Conservation (phyloP, 768 basidiomycete genomes). For the Pleurotus sapidus region DNA sequence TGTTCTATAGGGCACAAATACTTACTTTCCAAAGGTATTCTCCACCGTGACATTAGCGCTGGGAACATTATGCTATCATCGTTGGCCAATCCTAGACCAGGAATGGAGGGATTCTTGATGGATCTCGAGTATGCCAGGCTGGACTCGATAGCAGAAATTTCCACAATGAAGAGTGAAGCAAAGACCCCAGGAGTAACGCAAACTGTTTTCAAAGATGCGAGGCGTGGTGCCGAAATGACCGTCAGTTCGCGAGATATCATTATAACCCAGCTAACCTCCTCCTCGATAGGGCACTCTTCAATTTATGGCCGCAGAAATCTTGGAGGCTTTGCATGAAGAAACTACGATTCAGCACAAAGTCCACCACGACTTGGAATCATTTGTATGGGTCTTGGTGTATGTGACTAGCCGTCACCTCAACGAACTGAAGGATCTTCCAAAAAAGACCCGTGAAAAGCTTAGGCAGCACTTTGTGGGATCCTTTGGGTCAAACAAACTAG, state of each 20-base stretch:
- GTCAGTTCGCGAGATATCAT: constrained; percentile 6
- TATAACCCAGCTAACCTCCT: background rate
- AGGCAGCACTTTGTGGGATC: too few relatives aligned
- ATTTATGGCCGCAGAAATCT: constrained; percentile 16
- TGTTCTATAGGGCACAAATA: constrained; percentile 15
- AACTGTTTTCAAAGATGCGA: constrained; percentile 11
- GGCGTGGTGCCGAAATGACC: background rate
- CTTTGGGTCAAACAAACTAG: too few relatives aligned
- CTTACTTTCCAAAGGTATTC: constrained; percentile 18
- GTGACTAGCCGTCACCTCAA: background rate
- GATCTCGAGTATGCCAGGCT: constrained; percentile 24
- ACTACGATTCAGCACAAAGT: background rate
- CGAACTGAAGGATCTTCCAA: too few relatives aligned
- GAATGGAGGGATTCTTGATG: constrained; percentile 23
- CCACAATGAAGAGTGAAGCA: background rate
- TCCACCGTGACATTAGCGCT: constrained; percentile 24
- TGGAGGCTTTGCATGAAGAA: constrained; percentile 2
- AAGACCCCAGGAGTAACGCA: constrained; percentile 1
- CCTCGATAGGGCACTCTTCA: constrained; percentile 18
- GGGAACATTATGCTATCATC: constrained; percentile 19
- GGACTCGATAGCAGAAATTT: constrained; percentile 1
- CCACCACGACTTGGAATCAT: constrained; percentile 9
- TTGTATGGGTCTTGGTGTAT: constrained; percentile 7
- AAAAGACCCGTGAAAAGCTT: too few relatives aligned
- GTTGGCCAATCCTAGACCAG: background rate